Base-by-base conservation (phyloP, 2,329 filamentous ascomycete species). In the Ophiosphaerella narmari region DNA sequence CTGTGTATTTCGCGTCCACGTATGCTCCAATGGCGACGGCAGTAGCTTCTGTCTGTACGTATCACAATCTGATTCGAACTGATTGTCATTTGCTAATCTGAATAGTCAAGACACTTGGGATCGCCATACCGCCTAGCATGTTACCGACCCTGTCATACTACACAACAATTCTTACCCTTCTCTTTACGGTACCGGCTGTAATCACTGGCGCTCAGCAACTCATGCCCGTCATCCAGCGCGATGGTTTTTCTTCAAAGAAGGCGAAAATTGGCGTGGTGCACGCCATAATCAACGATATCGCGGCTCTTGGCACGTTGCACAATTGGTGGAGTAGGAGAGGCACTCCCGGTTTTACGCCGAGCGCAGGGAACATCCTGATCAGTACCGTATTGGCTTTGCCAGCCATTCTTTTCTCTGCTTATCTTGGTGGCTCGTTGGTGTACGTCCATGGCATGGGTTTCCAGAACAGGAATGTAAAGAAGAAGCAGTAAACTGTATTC, bases 401-500 rank as follows among this genome's bases (percentile, higher is more conserved):
- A 2, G 52, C 71, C 34, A 68, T 73, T 4, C 48, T 76, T 35
- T 74, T 75, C 49, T 69, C 68, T 3, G 76, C 75, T 11, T 76
- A 75, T 49, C 64, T 79, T 4, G 77, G 77, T 2, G 77, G 75
- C 0, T 63, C 61, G 7, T 52, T 80, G 52, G 75, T 76, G 5
- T 80, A 79, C 56, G 65, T 74, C 26, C 75, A 76, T 50, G 77
- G 77, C 0, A 75, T 79, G 60, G 77, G 77, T 1, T 71, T 79
- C 35, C 55, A 8, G 52, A 60, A 5, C 64, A 57, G 56, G 23
- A 62, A 59, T 44, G 56, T 50, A 7, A 73, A 70, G 60, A 67
- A 67, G 51, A 48, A 43, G 40, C 63, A 68, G 43, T 67, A 46
- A 75, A 40, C 11, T 60, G 80, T 46, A 71, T 29, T 29, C 26